Base-by-base conservation (phyloP, 176 grass and related monocot species). In the Hordeum vulgare region DNA sequence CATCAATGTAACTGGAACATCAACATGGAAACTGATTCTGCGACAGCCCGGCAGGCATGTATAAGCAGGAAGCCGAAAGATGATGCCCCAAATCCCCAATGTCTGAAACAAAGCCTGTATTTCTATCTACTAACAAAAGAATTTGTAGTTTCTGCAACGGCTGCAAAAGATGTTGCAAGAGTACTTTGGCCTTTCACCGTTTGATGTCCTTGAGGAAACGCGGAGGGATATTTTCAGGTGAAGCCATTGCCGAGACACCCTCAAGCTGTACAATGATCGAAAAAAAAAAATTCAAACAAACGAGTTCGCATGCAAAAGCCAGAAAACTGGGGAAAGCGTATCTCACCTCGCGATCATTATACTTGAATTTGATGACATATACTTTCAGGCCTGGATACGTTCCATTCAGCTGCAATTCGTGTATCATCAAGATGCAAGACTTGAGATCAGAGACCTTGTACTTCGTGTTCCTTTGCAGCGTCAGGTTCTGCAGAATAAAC, bases 391-490 rank as follows among this genome's bases (percentile, higher is more conserved):
- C 17, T 1, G 58, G 69, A 13, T 51, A 83, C 13, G 56, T 75
- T 70, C 27, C 85, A 25, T 9, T 56, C 83, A 82, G 42, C n/a
- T 80, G 79, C 61, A 92, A 57, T 63, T 86, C 21, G 27, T 89
- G 69, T 83, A 92, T 75, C 9, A 79, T 92, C 57, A 7, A 11
- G 78, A 92, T 76, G 60, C 74, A 71, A 47, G 62, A 24, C 61
- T 69, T 31, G 26, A 92, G 54, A 61, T 92, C 80, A 71, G 44
- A 74, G 56, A 75, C 33, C 42, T 49, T 86, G 73, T 89, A 92
- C 12, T 75, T 75, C 2, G 86, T 89, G 31, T 80, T 67, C 25
- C 57, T 15, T 80, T 89, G 61, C 39, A 89, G 74, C 10, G 75
- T 37, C 75, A 58, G n/a, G 80, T 83, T 86, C 90, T 92, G 79